Base-by-base conservation (phyloP, 2,329 filamentous ascomycete genomes). In the Aspergillus thermomutatus region DNA sequence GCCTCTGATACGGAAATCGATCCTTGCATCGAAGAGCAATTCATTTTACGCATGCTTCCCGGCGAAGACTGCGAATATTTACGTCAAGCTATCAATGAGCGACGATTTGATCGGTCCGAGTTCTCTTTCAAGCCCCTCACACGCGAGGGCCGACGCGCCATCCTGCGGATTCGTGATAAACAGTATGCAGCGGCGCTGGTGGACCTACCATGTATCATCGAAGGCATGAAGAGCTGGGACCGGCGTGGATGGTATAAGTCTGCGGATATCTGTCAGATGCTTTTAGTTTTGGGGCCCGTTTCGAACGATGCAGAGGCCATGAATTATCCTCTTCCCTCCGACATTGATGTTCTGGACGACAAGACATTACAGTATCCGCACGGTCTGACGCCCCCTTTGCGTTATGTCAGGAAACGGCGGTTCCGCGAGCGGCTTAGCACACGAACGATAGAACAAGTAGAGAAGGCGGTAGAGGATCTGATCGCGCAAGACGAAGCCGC, bases 201-300 rank as follows among this genome's bases (percentile, higher is more conserved):
- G 8, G 91, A 95, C 65, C 76, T 96, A 31, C 92, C 92, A 0
- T 94, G 90, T 58, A 90, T 96, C 56, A 87, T 92, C 4, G 92
- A 96, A 71, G 88, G 87, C 7, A 92, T 94, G 88, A 96, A 96
- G 79, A 92, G 89, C 57, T 96, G 91, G 90, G 92, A 96, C 71
- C 87, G 87, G 68, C 91, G 90, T 68, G 84, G 87, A 19, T 91
- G 92, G 80, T 91, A 92, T 79, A 96, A 96, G 77, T 89, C 90
- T 8, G 89, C 90, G 31, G 92, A 96, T 69, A 85, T 96, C 34
- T 91, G 88, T 64, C 91, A 96, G 77, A 95, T 96, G 89, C 82
- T 96, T 37, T 77, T 95, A 7, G 89, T 93, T 1, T 84, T 92
- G 56, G 87, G 88, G 8, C 79, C 75, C 31, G 87, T 93, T 19